These are phyloP conservation scores for Nicotiana tabacum DNA, from an alignment of 257 asterid species.

Conservation along the genomic window DNA sequence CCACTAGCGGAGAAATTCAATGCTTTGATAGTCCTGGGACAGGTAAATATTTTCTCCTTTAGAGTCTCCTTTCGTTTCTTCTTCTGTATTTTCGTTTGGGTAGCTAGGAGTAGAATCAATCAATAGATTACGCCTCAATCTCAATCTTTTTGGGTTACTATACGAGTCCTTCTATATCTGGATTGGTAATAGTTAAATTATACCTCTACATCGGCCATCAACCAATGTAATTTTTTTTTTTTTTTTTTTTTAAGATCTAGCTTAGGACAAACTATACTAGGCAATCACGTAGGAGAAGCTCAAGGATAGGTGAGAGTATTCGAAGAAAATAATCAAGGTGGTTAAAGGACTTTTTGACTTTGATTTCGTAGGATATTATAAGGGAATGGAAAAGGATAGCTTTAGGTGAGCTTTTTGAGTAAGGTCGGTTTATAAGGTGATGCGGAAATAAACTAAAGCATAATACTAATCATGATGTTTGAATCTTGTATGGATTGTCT, in stretches of 20 bases:
- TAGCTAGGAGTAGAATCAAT: not conserved
- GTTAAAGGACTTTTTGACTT: not conserved
- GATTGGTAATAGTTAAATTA: not conserved
- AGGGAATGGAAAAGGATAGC: not conserved
- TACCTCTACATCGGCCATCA: not conserved
- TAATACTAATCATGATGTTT: not conserved
- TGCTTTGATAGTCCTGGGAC: slow-evolving; percentile 22
- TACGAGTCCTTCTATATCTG: not conserved
- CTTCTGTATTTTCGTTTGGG: not conserved
- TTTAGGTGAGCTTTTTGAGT: not conserved
- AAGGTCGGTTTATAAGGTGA: not conserved
- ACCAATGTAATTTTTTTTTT: not conserved
- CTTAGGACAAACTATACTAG: not conserved
- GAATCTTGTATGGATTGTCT: not conserved
- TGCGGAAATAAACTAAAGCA: not conserved
- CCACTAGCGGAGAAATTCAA: not conserved
- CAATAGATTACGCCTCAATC: not conserved
- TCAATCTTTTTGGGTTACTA: not conserved
- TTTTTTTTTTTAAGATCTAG: no score
- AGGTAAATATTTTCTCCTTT: slow-evolving; percentile 20
- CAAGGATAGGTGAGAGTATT: not conserved
- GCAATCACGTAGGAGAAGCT: not conserved
- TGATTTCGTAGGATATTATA: not conserved
- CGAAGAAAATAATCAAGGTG: not conserved
- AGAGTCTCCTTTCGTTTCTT: not conserved